Evolutionary conservation across 345 rosid genomes (phyloP), one percentile per base, ranked within the genome.

Genomic region (Barbarea vulgaris): DNA sequence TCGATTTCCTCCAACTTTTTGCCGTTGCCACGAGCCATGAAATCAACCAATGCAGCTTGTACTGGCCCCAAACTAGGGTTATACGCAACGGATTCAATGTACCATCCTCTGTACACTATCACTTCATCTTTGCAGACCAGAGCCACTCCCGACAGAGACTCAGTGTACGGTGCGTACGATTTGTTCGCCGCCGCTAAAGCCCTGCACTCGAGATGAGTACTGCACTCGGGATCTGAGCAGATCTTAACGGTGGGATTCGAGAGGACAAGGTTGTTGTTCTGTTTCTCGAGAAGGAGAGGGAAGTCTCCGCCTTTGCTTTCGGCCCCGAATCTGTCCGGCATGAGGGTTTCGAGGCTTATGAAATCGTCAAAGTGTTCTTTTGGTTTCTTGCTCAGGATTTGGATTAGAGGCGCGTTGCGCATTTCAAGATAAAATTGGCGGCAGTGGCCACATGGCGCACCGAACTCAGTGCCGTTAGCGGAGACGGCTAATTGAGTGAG

Each of bases 391-490:
- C 7, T 27, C 70, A 82, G 81, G 84, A 89, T 72, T 52, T 81
- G 67, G 61, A 91, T 67, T 19, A 82, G 81, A 11, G 86, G 59
- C 12, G 89, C 86, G 55, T 73, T 37, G 18, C 93, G 93, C 76
- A 92, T 64, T 79, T 92, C 97, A 37, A 85, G 96, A 12, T 84
- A 52, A 79, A 92, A 92, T 25, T 92, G 97, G 70, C 97, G 97
- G 91, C 97, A 92, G 83, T 92, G 97, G 74, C 96, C 96, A 48
- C 97, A 92, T 6, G 97, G 97, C 34, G 97, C 89, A 78, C 87
- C 72, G 37, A 28, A 55, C 6, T 7, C 0, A 19, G 36, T 14
- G 21, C 7, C 37, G 60, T 4, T 7, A 12, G 13, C 7, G 71
- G 96, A 92, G 75, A 89, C 97, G 47, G 89, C 90, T 33, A 92